Evolutionary conservation across 495 filamentous ascomycete species (phyloP), one percentile per base, ranked within the genome.

Genomic region (Lophium mytilinum): DNA sequence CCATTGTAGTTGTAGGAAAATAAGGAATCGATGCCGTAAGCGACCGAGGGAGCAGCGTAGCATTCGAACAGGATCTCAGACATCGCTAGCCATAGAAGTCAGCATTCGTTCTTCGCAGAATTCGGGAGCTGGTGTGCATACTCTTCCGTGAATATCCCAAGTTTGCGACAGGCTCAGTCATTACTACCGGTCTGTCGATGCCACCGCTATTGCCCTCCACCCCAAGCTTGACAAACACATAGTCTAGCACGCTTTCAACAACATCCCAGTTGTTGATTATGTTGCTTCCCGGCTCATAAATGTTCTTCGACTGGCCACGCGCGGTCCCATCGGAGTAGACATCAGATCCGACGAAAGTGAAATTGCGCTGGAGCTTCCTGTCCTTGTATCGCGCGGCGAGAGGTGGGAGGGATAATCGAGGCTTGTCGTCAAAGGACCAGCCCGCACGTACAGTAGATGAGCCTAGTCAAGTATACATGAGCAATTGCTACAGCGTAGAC

Each of bases 201-300:
- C 79, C 78, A 34, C 88, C 89, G 49, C 75, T 71, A 14, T 75
- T 75, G 6, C 85, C 87, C 54, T 95, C 88, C 52, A 96, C 77
- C 11, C 93, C 94, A 37, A 98, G 73, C 72, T 95, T 96, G 46
- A 95, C 73, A 69, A 98, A 97, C 30, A 90, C 75, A 65, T 95
- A 93, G 69, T 98, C 93, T 52, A 98, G 69, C 21, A 96, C 76
- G 36, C 88, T 88, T 68, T 98, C 93, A 82, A 95, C 87, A 14
- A 89, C 90, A 68, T 98, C 93, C 88, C 94, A 98, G 69, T 96
- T 98, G 66, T 87, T 89, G 43, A 97, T 84, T 33, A 98, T 86
- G 54, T 90, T 92, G 42, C 81, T 88, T 18, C 88, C 90, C 4
- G 87, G 82, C 65, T 98, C 94, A 64, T 97, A 98, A 0, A 89